Evolutionary conservation across 495 filamentous ascomycete genomes (phyloP).

Genomic region (Aspergillus olivimuriae): DNA sequence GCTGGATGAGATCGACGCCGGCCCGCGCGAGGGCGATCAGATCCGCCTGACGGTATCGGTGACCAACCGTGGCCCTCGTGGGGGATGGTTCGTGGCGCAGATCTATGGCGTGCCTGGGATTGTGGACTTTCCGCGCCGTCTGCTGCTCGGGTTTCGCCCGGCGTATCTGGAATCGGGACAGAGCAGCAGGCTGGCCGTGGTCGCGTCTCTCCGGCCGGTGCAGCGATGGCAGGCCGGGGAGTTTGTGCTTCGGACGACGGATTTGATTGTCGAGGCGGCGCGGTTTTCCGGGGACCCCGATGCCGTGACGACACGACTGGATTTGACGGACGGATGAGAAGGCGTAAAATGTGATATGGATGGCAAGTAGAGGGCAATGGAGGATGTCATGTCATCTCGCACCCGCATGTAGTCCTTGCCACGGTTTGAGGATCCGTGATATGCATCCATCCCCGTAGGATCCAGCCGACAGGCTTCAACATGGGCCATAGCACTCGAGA

Average conservation of each 20-base stretch:
- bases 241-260: not conserved
- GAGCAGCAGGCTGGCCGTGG: not conserved
- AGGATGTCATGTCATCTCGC: no score
- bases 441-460: no score
- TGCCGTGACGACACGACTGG: no score
- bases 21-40: no score
- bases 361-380: no score
- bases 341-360: no score
- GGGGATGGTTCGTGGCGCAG: conserved; percentile 7
- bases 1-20: not conserved
- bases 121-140: conserved; percentile 5
- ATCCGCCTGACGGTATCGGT: no score
- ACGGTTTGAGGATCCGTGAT: no score
- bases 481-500: no score
- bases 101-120: conserved; percentile 3
- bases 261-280: conserved; percentile 4
- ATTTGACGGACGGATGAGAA: no score
- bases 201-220: conserved; percentile 5
- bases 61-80: conserved; percentile 2
- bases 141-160: conserved; percentile 7
- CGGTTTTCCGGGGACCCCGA: conserved; percentile 10
- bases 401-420: no score
- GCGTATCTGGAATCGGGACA: conserved; percentile 1
- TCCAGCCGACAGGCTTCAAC: no score
- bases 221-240: conserved; percentile 4